phyloP scores from a whole-genome alignment of 2,329 filamentous ascomycete species.

The Colletotrichum orchidophilum region DNA sequence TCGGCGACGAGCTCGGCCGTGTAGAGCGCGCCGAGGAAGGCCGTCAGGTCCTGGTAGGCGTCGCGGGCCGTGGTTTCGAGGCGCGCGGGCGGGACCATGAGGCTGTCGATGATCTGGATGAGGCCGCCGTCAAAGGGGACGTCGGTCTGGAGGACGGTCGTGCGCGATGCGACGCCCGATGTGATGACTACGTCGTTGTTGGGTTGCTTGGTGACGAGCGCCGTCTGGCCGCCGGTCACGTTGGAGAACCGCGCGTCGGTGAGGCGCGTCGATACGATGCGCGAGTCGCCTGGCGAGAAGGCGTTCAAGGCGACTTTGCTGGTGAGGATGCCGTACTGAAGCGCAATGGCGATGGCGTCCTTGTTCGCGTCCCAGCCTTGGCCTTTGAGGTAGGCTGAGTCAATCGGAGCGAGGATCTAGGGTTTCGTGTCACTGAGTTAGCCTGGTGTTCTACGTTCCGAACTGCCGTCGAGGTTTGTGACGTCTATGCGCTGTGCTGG shows the following conservation, averaged over 20 bases:
- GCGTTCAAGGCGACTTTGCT: conserved; percentile 54
- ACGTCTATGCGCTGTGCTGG: not conserved
- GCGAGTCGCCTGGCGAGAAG: conserved; percentile 48
- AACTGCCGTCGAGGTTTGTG: not conserved
- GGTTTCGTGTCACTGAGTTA: conserved; percentile 6
- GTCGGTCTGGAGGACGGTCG: conserved; percentile 53
- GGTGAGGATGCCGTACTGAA: conserved; percentile 70
- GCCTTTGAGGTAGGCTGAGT: conserved; percentile 60
- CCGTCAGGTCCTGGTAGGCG: conserved; percentile 30
- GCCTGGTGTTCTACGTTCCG: not conserved
- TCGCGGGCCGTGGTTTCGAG: conserved; percentile 30
- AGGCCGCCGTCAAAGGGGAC: conserved; percentile 58
- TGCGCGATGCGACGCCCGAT: conserved; percentile 50
- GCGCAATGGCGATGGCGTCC: conserved; percentile 51
- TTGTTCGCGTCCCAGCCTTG: conserved; percentile 51
- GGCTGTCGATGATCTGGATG: conserved; percentile 61
- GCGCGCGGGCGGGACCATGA: conserved; percentile 55
- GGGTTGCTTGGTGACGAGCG: conserved; percentile 55
- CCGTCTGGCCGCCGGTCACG: conserved; percentile 59
- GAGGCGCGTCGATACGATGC: conserved; percentile 56
- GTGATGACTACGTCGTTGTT: conserved; percentile 40
- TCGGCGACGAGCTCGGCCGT: conserved; percentile 24
- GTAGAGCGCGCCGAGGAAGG: conserved; percentile 35
- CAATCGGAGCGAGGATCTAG: conserved; percentile 65
- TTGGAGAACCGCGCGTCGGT: conserved; percentile 53